Percentiles rank a stretch among this genome's conserved stretches.
Conservation (phyloP, 2,329 filamentous ascomycete species). For the Aureobasidium leucospermi region DNA sequence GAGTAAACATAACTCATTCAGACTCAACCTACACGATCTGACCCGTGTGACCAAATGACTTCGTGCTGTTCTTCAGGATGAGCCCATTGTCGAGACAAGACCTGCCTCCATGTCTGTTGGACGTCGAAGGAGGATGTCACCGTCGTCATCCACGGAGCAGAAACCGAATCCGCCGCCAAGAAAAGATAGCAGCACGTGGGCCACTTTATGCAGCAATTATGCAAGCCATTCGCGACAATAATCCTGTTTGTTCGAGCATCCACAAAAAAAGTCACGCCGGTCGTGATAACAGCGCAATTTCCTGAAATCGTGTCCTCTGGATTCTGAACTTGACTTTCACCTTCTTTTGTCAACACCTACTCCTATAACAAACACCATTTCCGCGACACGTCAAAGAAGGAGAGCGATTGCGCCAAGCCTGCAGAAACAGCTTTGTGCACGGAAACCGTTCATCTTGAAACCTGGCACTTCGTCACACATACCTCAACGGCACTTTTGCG, state of each 20-base stretch:
- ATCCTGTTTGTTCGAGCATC: slow-evolving; percentile 1
- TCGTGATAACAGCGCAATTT: slow-evolving; percentile 1
- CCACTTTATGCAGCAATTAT: neutral
- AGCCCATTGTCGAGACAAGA: too few species aligned
- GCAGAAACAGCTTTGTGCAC: slow-evolving; percentile 3
- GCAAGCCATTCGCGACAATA: neutral
- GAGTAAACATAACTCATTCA: too few species aligned
- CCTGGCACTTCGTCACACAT: neutral
- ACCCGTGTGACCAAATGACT: neutral
- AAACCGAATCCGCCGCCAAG: neutral
- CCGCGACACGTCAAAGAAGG: neutral
- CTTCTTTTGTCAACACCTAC: neutral
- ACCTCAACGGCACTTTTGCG: neutral
- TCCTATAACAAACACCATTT: neutral
- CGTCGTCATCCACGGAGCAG: neutral
- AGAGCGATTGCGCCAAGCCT: neutral
- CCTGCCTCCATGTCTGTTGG: neutral
- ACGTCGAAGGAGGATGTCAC: neutral
- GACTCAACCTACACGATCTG: too few species aligned
- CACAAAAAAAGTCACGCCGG: slow-evolving; percentile 5
- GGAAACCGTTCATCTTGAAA: neutral
- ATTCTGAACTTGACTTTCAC: neutral
- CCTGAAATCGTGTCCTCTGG: neutral
- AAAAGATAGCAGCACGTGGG: neutral
- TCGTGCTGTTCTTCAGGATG: neutral